Percentiles rank a stretch among this genome's conserved stretches.
These are phyloP conservation scores for Globisporangium yorkense DNA, from an alignment of 352 stramenopile genomes.

Conservation along the genomic window DNA sequence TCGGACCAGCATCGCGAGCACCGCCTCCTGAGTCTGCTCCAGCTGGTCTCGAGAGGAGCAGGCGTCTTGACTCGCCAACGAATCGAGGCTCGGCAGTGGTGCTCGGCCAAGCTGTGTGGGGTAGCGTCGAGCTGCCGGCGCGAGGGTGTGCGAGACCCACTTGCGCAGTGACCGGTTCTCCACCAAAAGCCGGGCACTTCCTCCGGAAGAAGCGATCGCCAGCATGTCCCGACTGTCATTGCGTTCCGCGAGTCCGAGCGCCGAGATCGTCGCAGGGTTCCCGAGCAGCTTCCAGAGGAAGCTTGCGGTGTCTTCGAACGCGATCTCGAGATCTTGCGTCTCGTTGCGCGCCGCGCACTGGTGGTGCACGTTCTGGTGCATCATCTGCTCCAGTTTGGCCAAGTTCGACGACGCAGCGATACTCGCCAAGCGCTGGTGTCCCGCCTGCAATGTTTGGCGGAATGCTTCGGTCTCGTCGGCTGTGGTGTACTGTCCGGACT, in stretches of 20 bases:
- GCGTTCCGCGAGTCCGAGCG: constrained; percentile 2
- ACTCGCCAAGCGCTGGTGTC: constrained; percentile 10
- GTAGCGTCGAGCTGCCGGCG: constrained; percentile 7
- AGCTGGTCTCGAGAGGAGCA: not conserved
- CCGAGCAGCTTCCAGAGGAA: constrained; percentile 9
- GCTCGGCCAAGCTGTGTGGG: constrained; percentile 2
- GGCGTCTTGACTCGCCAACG: not conserved
- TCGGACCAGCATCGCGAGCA: constrained; percentile 17
- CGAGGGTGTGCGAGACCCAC: constrained; percentile 14
- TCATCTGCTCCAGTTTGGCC: constrained; percentile 32
- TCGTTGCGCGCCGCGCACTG: constrained; percentile 30
- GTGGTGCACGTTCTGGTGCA: constrained; percentile 57
- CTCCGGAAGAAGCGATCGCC: not conserved
- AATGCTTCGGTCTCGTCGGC: not conserved
- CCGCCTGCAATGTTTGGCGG: not conserved
- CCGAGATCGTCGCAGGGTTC: not conserved
- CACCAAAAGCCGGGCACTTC: not conserved
- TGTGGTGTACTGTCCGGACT: not conserved
- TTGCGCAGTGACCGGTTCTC: constrained; percentile 11
- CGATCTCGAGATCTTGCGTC: constrained; percentile 20
- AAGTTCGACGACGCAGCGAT: constrained; percentile 30
- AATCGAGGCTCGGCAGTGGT: not conserved
- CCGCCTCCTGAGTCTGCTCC: constrained; percentile 3
- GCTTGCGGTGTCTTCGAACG: not conserved
- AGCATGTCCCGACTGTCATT: constrained; percentile 4